Evolutionary conservation across 805 yeast genomes (phyloP), one percentile per base, ranked within the genome.

Genomic region (Yarrowia yakushimensis): DNA sequence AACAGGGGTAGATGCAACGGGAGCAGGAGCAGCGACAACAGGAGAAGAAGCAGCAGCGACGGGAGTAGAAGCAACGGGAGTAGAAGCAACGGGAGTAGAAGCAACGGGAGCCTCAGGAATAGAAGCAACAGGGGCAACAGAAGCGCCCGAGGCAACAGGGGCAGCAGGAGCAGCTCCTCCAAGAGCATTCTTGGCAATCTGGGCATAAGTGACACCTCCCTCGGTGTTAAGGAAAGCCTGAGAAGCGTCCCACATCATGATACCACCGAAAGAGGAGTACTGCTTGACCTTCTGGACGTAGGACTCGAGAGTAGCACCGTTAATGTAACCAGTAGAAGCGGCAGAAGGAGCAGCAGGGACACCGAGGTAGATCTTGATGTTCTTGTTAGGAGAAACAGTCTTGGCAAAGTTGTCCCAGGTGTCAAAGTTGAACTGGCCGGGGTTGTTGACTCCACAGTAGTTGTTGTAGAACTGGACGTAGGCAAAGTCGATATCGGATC

Each of bases 191-290:
- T 59, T 59, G 43, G 62, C 62, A 42, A 45, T 25, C 41, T 31
- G 33, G 12, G 54, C 62, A 22, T 43, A 43, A 2, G 25, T 31
- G 2, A 31, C 34, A 3, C 52, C 62, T 4, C n/a, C n/a, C 42
- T 59, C 43, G 33, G 23, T 33, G 36, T 59, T 59, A 5, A 15
- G 7, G 70, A 80, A 79, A 15, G 82, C 81, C 66, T 82, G 82
- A 10, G 87, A 78, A n/a, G 90, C 87, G 69, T 91, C 97, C 97
- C 97, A 90, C 67, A 90, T 76, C 79, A 86, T 82, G 66, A 90
- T 82, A 31, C 89, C 86, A 20, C 86, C 85, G 65, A 90, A 81
- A 2, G 78, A 63, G 13, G 60, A 43, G 45, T 65, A 65, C 27
- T 62, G 45, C 36, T 55, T 45, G 20, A 68, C 69, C 59, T 78